A percentile compares a stretch with the other conserved stretches of the same genome.
Evolutionary conservation across 257 asterid genomes (phyloP).

Genomic region (Capsicum chinense): DNA sequence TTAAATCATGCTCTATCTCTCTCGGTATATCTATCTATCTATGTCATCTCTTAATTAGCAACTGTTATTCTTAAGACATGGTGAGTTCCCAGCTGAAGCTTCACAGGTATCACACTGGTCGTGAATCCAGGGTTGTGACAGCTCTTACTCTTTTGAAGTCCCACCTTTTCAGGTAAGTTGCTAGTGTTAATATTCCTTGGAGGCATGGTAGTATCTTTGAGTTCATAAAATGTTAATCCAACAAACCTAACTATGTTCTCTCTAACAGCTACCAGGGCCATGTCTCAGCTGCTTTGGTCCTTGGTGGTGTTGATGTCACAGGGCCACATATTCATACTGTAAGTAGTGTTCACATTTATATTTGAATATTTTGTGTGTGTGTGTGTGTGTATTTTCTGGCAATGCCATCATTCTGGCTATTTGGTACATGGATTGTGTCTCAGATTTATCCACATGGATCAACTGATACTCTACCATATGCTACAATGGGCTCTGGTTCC

Average conservation of each 20-base stretch:
- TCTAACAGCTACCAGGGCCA: conserved; percentile 78
- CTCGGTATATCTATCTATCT: background rate
- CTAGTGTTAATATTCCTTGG: conserved; percentile 26
- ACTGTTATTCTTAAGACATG: conserved; percentile 63
- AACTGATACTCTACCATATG: conserved; percentile 92
- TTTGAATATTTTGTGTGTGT: background rate
- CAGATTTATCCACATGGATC: conserved; percentile 99
- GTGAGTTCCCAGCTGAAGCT: conserved; percentile 92
- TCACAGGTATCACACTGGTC: conserved; percentile 87
- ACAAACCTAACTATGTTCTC: conserved; percentile 33
- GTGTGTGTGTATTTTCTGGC: background rate
- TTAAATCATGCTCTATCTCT: background rate
- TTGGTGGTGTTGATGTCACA: conserved; percentile 90
- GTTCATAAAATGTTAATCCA: conserved; percentile 27
- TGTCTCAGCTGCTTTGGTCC: conserved; percentile 94
- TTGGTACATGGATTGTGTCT: conserved; percentile 23
- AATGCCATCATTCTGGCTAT: background rate
- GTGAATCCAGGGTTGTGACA: conserved; percentile 92
- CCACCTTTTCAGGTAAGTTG: conserved; percentile 77
- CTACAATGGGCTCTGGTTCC: conserved; percentile 99
- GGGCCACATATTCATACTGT: conserved; percentile 97
- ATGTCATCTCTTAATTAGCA: conserved; percentile 14
- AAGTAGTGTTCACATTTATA: conserved; percentile 41
- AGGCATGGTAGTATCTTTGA: conserved; percentile 22
- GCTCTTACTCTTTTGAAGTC: conserved; percentile 85